These are phyloP conservation scores for Ceratocystis eucalypticola DNA, from an alignment of 2,329 filamentous ascomycete species.

Conservation along the genomic window DNA sequence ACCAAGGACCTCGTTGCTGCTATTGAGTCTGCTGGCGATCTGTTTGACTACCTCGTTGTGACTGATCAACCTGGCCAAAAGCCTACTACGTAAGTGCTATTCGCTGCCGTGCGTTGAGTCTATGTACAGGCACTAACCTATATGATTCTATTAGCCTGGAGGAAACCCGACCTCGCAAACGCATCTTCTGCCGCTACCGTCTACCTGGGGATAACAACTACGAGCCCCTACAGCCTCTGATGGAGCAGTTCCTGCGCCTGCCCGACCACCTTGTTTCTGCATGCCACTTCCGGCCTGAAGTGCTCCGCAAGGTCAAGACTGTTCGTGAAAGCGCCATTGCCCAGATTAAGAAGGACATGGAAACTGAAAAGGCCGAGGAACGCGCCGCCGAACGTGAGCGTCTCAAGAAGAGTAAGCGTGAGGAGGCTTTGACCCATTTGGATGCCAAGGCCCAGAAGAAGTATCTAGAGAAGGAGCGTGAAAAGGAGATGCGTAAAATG, in stretches of 20 bases:
- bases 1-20: conserved; percentile 78
- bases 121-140: conserved; percentile 13
- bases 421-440: conserved; percentile 62
- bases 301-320: conserved; percentile 66
- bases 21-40: conserved; percentile 61
- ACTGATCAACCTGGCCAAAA: conserved; percentile 82
- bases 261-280: conserved; percentile 62
- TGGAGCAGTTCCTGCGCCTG: conserved; percentile 71
- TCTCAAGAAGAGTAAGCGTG: conserved; percentile 78
- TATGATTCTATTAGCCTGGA: conserved; percentile 46
- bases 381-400: conserved; percentile 56
- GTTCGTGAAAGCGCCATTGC: conserved; percentile 69
- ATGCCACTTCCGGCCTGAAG: conserved; percentile 82
- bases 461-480: conserved; percentile 66
- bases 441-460: conserved; percentile 77
- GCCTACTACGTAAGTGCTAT: conserved; percentile 56
- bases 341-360: conserved; percentile 65
- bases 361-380: conserved; percentile 72
- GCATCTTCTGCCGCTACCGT: conserved; percentile 64
- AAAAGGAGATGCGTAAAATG: conserved; percentile 51
- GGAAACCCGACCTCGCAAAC: conserved; percentile 74
- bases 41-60: conserved; percentile 73
- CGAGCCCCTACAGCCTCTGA: conserved; percentile 54
- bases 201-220: conserved; percentile 53
- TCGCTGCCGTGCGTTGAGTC: neutral